Conservation (phyloP, 2,329 filamentous ascomycete species). For the Helotiales sp. region DNA sequence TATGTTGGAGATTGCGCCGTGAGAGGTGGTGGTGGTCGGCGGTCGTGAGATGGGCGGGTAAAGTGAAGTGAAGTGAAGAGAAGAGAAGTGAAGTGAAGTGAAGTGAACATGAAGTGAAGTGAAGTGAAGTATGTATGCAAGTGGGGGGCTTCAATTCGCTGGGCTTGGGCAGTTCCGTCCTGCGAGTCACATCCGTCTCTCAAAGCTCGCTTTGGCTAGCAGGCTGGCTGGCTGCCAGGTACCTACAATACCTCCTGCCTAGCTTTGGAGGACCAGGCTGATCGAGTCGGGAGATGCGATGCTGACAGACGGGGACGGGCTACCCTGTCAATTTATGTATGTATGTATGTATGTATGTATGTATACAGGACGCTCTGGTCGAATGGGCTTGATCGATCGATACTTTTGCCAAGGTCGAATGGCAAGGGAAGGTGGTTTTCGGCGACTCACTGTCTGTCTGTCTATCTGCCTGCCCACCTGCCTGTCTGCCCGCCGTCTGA, state of each 20-base stretch:
- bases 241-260: neutral
- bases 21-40: constrained; percentile 35
- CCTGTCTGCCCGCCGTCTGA: too few relatives aligned
- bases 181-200: neutral
- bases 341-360: too few relatives aligned
- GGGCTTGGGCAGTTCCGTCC: constrained; percentile 25
- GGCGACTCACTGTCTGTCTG: constrained; percentile 16
- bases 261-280: constrained; percentile 15
- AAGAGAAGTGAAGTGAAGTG: constrained; percentile 28
- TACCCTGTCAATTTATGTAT: neutral
- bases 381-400: neutral
- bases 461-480: too few relatives aligned
- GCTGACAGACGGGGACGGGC: neutral
- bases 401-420: neutral
- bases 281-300: neutral
- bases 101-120: constrained; percentile 22
- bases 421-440: constrained; percentile 8
- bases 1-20: constrained; percentile 29
- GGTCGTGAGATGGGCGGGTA: constrained; percentile 31
- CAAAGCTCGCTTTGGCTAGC: neutral
- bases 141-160: constrained; percentile 29
- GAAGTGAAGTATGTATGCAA: too few relatives aligned
- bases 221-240: neutral
- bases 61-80: constrained; percentile 14
- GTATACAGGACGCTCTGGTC: neutral